Conservation (phyloP, 1,139 yeast species). For the Magnusiomyces fungicola region DNA sequence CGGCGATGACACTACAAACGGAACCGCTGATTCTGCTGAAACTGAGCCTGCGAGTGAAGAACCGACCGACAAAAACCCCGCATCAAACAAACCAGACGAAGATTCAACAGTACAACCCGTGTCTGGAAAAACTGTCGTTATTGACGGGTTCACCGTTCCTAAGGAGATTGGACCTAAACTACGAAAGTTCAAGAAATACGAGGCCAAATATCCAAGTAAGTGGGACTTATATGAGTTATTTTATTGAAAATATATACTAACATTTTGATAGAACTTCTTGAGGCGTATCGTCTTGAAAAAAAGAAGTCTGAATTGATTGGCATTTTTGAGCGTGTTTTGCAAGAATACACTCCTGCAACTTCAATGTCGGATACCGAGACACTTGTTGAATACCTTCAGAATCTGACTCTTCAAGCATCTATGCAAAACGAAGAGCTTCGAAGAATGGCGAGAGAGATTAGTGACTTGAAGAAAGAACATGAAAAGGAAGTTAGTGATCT, state of each 20-base stretch:
- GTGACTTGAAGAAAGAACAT: constrained; percentile 45
- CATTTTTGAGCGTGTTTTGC: constrained; percentile 60
- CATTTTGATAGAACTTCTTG: constrained; percentile 39
- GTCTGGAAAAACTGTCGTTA: background rate
- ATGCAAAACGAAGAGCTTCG: constrained; percentile 51
- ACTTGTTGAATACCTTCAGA: constrained; percentile 61
- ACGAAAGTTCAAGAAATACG: constrained; percentile 77
- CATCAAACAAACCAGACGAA: background rate
- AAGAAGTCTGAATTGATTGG: constrained; percentile 54
- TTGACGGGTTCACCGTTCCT: constrained; percentile 36
- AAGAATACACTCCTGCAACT: constrained; percentile 75
- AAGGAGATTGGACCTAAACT: constrained; percentile 53
- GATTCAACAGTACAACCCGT: background rate
- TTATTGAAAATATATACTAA: background rate
- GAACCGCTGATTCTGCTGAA: background rate
- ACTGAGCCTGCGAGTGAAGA: background rate
- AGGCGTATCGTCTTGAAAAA: constrained; percentile 80
- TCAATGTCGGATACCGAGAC: constrained; percentile 64
- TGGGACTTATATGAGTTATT: background rate
- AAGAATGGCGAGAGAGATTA: constrained; percentile 35
- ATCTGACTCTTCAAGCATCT: constrained; percentile 53
- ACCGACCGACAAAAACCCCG: background rate
- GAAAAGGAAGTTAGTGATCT: constrained; percentile 90
- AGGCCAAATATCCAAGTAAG: constrained; percentile 66
- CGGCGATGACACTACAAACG: background rate